Base-by-base conservation (phyloP, 768 basidiomycete genomes). In the Floccularia luteovirens region DNA sequence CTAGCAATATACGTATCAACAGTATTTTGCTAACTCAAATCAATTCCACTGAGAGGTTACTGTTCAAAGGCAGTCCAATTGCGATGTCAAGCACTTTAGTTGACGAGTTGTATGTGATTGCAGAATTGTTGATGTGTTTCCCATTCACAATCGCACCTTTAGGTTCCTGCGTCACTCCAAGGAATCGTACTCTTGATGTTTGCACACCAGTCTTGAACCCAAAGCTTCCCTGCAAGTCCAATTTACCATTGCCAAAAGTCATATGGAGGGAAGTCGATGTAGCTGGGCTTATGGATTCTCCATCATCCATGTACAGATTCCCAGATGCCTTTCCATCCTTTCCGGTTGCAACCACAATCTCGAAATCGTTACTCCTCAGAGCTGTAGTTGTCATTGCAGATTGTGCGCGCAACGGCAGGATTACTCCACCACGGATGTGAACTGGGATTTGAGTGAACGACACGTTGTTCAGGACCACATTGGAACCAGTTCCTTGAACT, bases 261-360 rank as follows among this genome's bases (percentile, higher is more conserved):
- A 72, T 58, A 25, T 52, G 44, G 25, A 69, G 51, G 6, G 48
- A 27, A 19, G 70, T 72, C 34, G 53, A 51, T 1, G 47, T 30
- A 14, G 52, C n/a, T 19, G 55, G 66, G 3, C 38, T 45, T 34
- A 72, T 55, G 5, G 74, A 77, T 31, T 72, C 74, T 10, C 82
- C 81, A 44, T 84, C 81, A 50, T 84, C 82, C 24, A 79, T 46
- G 52, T 84, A 82, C 27, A 84, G 60, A 27, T 49, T 31, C 1
- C 81, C 82, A 4, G 48, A 45, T 0, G 82, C 82, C 0, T 48
- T 56, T 11, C 77, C 79, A n/a, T 66, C 54, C n/a, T 48, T 43
- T 8, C 65, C 65, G 1, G 78, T 78, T 0, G 80, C 82, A 23
- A 83, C 72, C 28, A 82, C 61, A 39, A 84, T 56, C 54, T 81